Percentiles rank a stretch among this genome's conserved stretches.
These are phyloP conservation scores for Aspergillus sergii DNA, from an alignment of 2,329 filamentous ascomycete genomes.

Conservation along the genomic window DNA sequence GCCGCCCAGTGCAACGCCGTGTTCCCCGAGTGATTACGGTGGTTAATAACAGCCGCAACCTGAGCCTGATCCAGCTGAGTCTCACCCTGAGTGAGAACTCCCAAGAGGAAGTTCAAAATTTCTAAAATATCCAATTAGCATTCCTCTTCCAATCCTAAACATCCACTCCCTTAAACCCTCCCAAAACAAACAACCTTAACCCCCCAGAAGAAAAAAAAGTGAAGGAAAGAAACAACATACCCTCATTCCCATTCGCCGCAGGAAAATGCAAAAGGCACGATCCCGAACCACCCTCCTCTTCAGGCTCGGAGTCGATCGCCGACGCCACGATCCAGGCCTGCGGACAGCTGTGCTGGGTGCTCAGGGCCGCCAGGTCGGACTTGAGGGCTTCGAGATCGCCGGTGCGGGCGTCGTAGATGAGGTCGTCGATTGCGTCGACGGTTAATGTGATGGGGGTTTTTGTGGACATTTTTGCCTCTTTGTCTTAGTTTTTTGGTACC, in stretches of 20 bases:
- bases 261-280: slow-evolving; percentile 77
- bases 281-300: slow-evolving; percentile 64
- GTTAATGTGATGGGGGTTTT: slow-evolving; percentile 50
- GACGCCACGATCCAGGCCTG: slow-evolving; percentile 67
- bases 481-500: neutral
- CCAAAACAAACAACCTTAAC: too few relatives aligned
- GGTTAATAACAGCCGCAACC: slow-evolving; percentile 41
- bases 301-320: slow-evolving; percentile 73
- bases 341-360: slow-evolving; percentile 62
- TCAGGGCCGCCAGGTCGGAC: slow-evolving; percentile 60
- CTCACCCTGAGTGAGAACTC: slow-evolving; percentile 33
- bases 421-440: slow-evolving; percentile 85
- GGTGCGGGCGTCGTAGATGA: slow-evolving; percentile 81
- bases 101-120: slow-evolving; percentile 53
- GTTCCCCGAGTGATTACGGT: slow-evolving; percentile 79
- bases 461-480: slow-evolving; percentile 19
- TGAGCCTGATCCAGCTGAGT: slow-evolving; percentile 14
- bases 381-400: slow-evolving; percentile 74
- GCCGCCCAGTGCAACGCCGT: slow-evolving; percentile 94
- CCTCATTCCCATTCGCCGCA: slow-evolving; percentile 82
- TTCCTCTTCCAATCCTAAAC: neutral
- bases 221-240: slow-evolving; percentile 49
- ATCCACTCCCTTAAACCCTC: neutral
- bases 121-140: slow-evolving; percentile 30
- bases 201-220: too few relatives aligned